Base-by-base conservation (phyloP, 345 rosid genomes). In the Turnera subulata region DNA sequence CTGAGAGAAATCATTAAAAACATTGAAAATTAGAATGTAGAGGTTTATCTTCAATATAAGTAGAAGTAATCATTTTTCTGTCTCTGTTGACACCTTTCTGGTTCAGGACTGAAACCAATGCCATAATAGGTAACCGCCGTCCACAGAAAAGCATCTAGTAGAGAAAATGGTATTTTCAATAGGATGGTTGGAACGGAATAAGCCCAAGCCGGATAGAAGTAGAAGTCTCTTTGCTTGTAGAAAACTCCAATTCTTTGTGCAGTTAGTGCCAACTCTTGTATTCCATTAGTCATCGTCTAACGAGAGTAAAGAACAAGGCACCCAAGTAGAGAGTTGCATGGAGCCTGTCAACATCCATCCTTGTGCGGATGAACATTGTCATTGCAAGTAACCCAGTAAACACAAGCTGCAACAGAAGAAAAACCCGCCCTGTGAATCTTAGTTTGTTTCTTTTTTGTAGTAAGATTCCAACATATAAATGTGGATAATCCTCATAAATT, bases 181-280 rank as follows among this genome's bases (percentile, higher is more conserved):
- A 82, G n/a, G 23, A 50, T 55, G 6, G 80, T 49, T 0, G 87
- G 82, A 53, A 79, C 62, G 10, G 80, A 46, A 52, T 62, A 74
- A 61, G 74, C 62, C 87, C 84, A 82, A 20, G 84, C 76, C 22
- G 84, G 82, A 50, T 79, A 82, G 32, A 82, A 74, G 75, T 66
- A 50, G 32, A 51, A 62, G 32, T 82, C 82, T 47, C 79, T 70
- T 58, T 82, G 84, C 66, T 74, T 76, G 62, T 74, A 70, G 46
- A 82, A 72, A 14, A 79, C 82, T 14, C 66, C 22, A 10, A 79
- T 76, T 66, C 84, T 72, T 7, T 76, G 58, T 57, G 46, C 54
- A 6, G 82, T 79, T 60, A 77, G 14, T 9, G 78, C 15, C 60
- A 82, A 16, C 61, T 82, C 84, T 43, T 68, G 62, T 23, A 67